Percentiles rank a stretch among this genome's conserved stretches.
These are phyloP conservation scores for Phytophthora aleatoria DNA, from an alignment of 352 stramenopile species.

Conservation along the genomic window DNA sequence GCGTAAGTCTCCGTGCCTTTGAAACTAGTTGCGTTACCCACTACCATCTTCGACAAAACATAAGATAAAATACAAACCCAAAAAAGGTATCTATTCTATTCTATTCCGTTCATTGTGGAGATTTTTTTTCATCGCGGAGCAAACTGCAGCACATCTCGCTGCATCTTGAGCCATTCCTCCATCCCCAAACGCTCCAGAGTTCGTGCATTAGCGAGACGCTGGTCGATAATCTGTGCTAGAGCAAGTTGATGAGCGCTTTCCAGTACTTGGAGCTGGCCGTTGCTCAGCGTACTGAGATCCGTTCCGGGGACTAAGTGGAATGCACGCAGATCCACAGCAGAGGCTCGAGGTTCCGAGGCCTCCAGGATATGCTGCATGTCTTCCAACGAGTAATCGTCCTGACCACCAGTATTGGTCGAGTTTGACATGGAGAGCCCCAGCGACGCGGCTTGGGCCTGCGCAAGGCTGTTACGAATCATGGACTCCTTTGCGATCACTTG, in stretches of 20 bases:
- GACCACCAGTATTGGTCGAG: constrained; percentile 10
- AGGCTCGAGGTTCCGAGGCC: constrained; percentile 35
- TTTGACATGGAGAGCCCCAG: constrained; percentile 50
- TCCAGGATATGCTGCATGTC: constrained; percentile 58
- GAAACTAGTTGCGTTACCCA: background rate
- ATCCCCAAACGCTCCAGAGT: constrained; percentile 65
- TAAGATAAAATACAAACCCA: constrained; percentile 30
- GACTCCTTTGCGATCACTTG: constrained; percentile 39
- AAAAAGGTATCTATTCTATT: constrained; percentile 31
- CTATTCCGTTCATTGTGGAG: constrained; percentile 8
- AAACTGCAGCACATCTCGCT: constrained; percentile 63
- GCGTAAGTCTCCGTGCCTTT: constrained; percentile 8
- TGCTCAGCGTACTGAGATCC: constrained; percentile 62
- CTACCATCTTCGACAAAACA: background rate
- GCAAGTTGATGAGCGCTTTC: constrained; percentile 63
- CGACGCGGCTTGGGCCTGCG: constrained; percentile 61
- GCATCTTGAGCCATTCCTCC: constrained; percentile 78
- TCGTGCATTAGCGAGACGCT: constrained; percentile 62
- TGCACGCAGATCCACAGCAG: constrained; percentile 48
- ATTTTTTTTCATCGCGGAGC: constrained; percentile 21
- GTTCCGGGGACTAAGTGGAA: constrained; percentile 55
- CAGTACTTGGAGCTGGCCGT: constrained; percentile 77
- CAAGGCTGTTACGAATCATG: constrained; percentile 70
- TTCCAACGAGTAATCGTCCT: constrained; percentile 39
- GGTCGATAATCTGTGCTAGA: constrained; percentile 64